These are phyloP conservation scores for Lactarius hatsudake DNA, from an alignment of 768 basidiomycete genomes.

Conservation along the genomic window DNA sequence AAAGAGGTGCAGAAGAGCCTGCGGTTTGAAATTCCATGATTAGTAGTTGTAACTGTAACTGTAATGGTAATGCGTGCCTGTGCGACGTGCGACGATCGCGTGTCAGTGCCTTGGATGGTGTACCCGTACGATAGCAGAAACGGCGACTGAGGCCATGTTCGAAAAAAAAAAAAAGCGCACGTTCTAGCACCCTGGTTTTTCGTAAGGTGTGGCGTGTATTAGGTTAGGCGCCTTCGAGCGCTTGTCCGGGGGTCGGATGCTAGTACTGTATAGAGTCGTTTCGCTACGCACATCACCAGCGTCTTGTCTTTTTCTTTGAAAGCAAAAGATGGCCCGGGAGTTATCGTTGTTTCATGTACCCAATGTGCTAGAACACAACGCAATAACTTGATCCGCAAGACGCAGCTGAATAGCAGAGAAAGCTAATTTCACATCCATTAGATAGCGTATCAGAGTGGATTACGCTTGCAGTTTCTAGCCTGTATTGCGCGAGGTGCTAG, in stretches of 20 bases:
- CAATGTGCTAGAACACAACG: neutral
- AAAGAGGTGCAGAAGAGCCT: too few species aligned
- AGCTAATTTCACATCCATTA: neutral
- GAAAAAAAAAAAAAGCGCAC: neutral
- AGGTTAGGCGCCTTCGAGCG: neutral
- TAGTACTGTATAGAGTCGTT: neutral
- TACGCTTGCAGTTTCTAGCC: neutral
- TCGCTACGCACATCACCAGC: neutral
- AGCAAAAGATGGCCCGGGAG: neutral
- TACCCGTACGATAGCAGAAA: neutral
- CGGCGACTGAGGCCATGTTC: neutral
- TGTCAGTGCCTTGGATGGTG: too few species aligned
- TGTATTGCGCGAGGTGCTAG: neutral
- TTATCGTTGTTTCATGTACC: conserved; percentile 3
- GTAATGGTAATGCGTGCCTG: too few species aligned
- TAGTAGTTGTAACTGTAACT: too few species aligned
- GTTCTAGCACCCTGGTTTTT: neutral
- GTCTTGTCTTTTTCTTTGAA: neutral
- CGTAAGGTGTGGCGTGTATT: neutral
- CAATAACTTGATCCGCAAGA: neutral
- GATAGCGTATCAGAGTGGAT: neutral
- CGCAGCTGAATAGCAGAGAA: neutral
- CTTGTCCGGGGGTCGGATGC: neutral
- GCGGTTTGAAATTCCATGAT: too few species aligned
- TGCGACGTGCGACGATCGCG: too few species aligned